These are phyloP conservation scores for Sideroxylon spinosum DNA, from an alignment of 179 eudicot genomes.

Conservation along the genomic window DNA sequence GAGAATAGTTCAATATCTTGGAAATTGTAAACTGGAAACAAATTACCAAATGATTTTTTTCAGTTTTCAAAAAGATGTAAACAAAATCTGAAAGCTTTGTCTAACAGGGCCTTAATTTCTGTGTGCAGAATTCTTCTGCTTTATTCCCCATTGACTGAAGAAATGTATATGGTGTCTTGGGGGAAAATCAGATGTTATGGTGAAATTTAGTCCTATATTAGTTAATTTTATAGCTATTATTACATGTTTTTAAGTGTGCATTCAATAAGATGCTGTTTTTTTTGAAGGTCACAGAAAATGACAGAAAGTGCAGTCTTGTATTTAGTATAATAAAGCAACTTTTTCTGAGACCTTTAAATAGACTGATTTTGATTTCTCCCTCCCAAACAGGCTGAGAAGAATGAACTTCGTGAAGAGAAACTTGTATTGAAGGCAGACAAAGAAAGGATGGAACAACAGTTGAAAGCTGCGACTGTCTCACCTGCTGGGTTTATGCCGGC, in stretches of 20 bases:
- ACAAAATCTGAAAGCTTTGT: no score
- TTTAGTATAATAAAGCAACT: background rate
- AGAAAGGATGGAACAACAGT: slow-evolving; percentile 67
- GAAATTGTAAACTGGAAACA: no score
- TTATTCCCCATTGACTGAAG: no score
- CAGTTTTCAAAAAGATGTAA: no score
- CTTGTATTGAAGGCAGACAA: slow-evolving; percentile 53
- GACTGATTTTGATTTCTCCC: background rate
- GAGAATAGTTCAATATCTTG: no score
- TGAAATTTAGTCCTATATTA: background rate
- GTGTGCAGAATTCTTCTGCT: no score
- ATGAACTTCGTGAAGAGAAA: slow-evolving; percentile 92
- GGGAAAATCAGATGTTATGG: no score
- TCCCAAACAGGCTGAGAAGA: slow-evolving; percentile 66
- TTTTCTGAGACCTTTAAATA: background rate
- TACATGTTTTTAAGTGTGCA: background rate
- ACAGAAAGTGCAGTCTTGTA: background rate
- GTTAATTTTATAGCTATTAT: background rate
- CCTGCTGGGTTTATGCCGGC: slow-evolving; percentile 49
- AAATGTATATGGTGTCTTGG: no score
- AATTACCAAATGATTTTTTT: no score
- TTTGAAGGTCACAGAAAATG: no score
- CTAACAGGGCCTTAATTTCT: no score
- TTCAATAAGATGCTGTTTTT: no score
- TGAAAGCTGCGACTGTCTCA: slow-evolving; percentile 41